Evolutionary conservation across 2,329 filamentous ascomycete genomes (phyloP).

Genomic region (Pyrenochaeta sp.): DNA sequence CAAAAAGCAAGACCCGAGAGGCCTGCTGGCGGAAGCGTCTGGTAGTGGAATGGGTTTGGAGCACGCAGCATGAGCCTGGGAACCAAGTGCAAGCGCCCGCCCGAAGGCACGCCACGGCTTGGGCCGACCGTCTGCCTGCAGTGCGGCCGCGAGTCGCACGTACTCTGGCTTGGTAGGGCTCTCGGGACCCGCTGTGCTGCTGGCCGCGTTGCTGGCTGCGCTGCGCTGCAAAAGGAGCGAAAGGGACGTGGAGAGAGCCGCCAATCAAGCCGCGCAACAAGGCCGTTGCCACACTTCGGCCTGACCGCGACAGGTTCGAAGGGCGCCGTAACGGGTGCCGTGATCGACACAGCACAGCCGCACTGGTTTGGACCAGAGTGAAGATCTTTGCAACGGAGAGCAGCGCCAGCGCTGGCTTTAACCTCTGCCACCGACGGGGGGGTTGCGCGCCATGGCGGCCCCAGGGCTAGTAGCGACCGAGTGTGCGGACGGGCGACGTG

Average conservation of each 20-base stretch:
- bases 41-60: constrained; percentile 12
- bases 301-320: constrained; percentile 23
- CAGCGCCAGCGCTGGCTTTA: constrained; percentile 6
- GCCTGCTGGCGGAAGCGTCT: constrained; percentile 4
- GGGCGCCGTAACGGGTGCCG: constrained; percentile 4
- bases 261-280: constrained; percentile 13
- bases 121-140: constrained; percentile 6
- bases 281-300: constrained; percentile 34
- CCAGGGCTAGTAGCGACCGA: no score
- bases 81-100: constrained; percentile 20
- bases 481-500: constrained; percentile 9
- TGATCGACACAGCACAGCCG: constrained; percentile 38
- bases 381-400: constrained; percentile 16
- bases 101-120: constrained; percentile 27
- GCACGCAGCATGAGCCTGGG: constrained; percentile 17
- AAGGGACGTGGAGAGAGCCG: constrained; percentile 9
- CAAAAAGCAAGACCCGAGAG: constrained; percentile 14
- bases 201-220: constrained; percentile 19
- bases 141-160: constrained; percentile 12
- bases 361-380: constrained; percentile 14
- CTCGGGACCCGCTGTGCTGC: constrained; percentile 10
- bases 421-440: constrained; percentile 12
- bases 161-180: constrained; percentile 16
- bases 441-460: no score
- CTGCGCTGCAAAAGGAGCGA: no score